Evolutionary conservation across 305 asterid genomes (phyloP).

Genomic region (Fraxinus nigra): DNA sequence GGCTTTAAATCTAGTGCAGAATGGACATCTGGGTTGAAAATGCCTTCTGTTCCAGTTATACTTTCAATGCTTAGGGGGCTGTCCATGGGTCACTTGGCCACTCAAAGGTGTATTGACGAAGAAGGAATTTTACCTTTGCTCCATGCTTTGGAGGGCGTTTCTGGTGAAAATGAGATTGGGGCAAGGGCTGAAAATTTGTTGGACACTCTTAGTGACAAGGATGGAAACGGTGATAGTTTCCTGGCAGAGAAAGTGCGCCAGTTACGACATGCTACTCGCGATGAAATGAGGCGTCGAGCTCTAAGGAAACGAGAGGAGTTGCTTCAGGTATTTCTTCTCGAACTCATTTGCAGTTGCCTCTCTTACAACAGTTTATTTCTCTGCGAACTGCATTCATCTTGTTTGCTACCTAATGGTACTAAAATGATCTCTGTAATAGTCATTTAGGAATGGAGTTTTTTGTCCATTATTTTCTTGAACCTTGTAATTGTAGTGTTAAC

Average conservation of each 20-base stretch:
- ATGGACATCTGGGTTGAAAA: conserved; percentile 75
- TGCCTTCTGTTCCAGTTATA: conserved; percentile 88
- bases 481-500: background rate
- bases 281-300: conserved; percentile 96
- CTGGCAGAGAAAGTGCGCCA: conserved; percentile 75
- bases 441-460: background rate
- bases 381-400: conserved; percentile 12
- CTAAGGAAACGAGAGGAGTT: conserved; percentile 80
- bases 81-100: conserved; percentile 92
- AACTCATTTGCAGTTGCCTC: conserved; percentile 16
- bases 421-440: background rate
- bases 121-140: conserved; percentile 90
- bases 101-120: conserved; percentile 77
- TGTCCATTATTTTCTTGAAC: background rate
- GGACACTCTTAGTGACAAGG: conserved; percentile 90
- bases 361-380: background rate
- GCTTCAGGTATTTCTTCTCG: conserved; percentile 64
- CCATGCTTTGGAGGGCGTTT: conserved; percentile 92
- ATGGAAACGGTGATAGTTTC: conserved; percentile 83
- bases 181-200: conserved; percentile 97
- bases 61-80: conserved; percentile 95
- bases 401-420: background rate
- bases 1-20: conserved; percentile 73
- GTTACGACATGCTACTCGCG: conserved; percentile 85
- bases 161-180: conserved; percentile 97